phyloP scores from a whole-genome alignment of 495 filamentous ascomycete genomes.

The Cercophora newfieldiana region DNA sequence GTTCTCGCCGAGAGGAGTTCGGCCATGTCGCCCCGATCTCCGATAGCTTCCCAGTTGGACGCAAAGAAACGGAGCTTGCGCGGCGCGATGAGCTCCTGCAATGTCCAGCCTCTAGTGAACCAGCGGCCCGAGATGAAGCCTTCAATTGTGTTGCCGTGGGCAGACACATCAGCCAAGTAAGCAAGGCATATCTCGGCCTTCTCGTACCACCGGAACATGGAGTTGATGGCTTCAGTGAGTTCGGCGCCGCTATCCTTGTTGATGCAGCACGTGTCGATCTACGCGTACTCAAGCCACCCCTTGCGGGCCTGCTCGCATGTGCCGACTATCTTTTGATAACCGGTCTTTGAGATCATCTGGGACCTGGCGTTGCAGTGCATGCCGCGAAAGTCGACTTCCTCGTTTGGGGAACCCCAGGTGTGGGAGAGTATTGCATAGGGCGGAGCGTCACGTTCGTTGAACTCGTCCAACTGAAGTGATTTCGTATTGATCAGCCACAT shows the following conservation, averaged over 20 bases:
- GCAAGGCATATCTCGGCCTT: slow-evolving; percentile 31
- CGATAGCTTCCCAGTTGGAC: too few species aligned
- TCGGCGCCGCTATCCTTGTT: slow-evolving; percentile 45
- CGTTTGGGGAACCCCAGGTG: slow-evolving; percentile 28
- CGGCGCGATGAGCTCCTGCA: too few species aligned
- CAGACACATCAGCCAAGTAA: too few species aligned
- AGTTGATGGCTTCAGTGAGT: slow-evolving; percentile 47
- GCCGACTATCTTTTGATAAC: slow-evolving; percentile 27
- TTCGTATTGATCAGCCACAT: not conserved
- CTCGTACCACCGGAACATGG: slow-evolving; percentile 48
- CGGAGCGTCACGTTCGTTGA: not conserved
- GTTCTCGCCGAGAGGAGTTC: too few species aligned
- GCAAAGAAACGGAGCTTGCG: too few species aligned
- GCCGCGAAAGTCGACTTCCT: slow-evolving; percentile 36
- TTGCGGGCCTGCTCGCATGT: slow-evolving; percentile 32
- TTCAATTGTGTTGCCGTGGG: too few species aligned
- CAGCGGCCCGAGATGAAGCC: too few species aligned
- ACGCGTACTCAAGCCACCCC: slow-evolving; percentile 31
- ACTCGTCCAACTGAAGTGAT: not conserved
- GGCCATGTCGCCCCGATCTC: too few species aligned
- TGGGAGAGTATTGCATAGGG: slow-evolving; percentile 42
- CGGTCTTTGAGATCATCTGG: not conserved
- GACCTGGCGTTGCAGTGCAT: slow-evolving; percentile 11
- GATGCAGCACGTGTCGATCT: slow-evolving; percentile 50
- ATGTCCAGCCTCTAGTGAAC: too few species aligned